Evolutionary conservation across 768 basidiomycete genomes (phyloP).

Genomic region (Tulasnella sp.): DNA sequence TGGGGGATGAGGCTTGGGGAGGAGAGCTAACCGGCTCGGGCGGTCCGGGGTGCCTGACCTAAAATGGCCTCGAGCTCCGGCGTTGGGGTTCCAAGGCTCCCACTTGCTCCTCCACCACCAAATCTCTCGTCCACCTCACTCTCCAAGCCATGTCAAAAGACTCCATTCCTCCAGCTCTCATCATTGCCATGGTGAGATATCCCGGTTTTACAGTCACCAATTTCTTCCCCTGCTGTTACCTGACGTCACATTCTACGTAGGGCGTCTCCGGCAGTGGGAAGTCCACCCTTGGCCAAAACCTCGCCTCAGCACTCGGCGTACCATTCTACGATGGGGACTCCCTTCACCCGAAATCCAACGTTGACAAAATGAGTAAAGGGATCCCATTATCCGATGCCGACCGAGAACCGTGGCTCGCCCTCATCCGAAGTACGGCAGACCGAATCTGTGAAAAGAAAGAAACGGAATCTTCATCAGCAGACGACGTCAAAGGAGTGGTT

Average conservation of each 20-base stretch:
- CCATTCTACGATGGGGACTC: constrained; percentile 89
- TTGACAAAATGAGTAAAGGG: constrained; percentile 82
- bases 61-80: neutral
- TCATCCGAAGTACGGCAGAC: constrained; percentile 64
- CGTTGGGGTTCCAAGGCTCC: neutral
- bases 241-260: constrained; percentile 37
- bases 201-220: neutral
- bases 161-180: constrained; percentile 10
- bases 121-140: neutral
- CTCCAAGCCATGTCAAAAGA: neutral
- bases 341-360: constrained; percentile 73
- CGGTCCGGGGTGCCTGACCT: neutral
- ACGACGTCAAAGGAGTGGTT: constrained; percentile 53
- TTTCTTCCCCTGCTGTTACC: neutral
- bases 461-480: constrained; percentile 18
- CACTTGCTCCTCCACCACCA: neutral
- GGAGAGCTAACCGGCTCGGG: neutral
- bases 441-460: constrained; percentile 37
- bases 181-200: constrained; percentile 25
- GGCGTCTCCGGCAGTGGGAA: constrained; percentile 74
- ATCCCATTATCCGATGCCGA: constrained; percentile 74
- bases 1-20: too few species aligned
- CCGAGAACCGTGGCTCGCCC: constrained; percentile 78
- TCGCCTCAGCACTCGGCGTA: constrained; percentile 57
- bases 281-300: constrained; percentile 59